These are phyloP conservation scores for Mrakia frigida DNA, from an alignment of 768 basidiomycete genomes.

Conservation along the genomic window DNA sequence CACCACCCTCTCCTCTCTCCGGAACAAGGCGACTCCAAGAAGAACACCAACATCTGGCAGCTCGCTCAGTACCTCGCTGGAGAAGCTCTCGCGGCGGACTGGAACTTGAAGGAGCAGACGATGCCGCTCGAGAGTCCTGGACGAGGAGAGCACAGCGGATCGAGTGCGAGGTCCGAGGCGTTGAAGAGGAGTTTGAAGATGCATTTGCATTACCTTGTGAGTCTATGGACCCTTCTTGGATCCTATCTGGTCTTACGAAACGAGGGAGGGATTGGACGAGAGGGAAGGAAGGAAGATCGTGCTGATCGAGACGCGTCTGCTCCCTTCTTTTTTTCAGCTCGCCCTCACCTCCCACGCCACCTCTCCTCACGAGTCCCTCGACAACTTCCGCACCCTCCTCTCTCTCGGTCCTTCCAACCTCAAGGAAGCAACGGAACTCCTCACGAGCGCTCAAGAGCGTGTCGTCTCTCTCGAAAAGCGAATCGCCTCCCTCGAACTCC, in stretches of 20 bases:
- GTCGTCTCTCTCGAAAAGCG: constrained; percentile 7
- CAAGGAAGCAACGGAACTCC: constrained; percentile 18
- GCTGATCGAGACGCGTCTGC: not conserved
- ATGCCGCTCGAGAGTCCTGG: not conserved
- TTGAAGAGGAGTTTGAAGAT: constrained; percentile 25
- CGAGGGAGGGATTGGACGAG: not conserved
- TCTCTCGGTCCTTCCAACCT: not conserved
- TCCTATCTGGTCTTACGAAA: not conserved
- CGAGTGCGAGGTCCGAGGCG: not conserved
- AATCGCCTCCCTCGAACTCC: not conserved
- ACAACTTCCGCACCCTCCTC: constrained; percentile 17
- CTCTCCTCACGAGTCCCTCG: constrained; percentile 8
- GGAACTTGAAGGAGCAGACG: not conserved
- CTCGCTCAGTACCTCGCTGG: constrained; percentile 14
- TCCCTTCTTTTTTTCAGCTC: constrained; percentile 11
- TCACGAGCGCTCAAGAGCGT: not conserved
- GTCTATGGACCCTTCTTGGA: not conserved
- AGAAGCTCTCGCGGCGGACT: not conserved
- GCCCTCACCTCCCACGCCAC: constrained; percentile 26
- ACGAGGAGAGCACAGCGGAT: no score
- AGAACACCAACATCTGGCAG: constrained; percentile 10
- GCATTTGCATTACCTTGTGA: constrained; percentile 26
- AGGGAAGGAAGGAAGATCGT: no score
- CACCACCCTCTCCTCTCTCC: constrained; percentile 13
- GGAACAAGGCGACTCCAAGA: not conserved